A percentile compares a stretch with the other conserved stretches of the same genome.
Conservation (phyloP, 192 early-diverging fungal genomes). For the Phlyctochytrium planicorne region DNA sequence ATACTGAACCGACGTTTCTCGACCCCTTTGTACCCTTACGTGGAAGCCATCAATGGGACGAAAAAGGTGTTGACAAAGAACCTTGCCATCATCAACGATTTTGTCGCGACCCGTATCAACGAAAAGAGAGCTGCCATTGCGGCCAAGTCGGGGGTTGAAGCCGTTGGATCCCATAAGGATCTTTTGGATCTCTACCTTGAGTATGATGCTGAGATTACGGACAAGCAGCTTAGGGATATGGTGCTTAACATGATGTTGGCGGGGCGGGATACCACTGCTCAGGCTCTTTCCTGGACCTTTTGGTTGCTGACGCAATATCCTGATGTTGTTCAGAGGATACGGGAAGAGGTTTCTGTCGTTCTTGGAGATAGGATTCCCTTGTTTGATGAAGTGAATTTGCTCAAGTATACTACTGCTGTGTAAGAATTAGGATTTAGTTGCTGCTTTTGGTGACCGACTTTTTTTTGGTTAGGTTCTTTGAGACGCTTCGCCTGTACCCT, state of each 20-base stretch:
- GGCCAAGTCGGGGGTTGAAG: conserved; percentile 23
- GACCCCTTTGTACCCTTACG: neutral
- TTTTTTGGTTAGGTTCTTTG: conserved; percentile 53
- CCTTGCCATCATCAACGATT: neutral
- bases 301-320: conserved; percentile 2
- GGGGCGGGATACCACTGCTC: conserved; percentile 57
- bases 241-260: conserved; percentile 9
- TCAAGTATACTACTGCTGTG: conserved; percentile 46
- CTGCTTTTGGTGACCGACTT: neutral
- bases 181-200: conserved; percentile 41
- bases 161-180: conserved; percentile 6
- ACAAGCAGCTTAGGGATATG: neutral
- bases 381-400: conserved; percentile 32
- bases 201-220: neutral
- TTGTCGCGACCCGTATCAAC: neutral
- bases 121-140: neutral
- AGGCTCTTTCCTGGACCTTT: conserved; percentile 40
- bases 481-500: conserved; percentile 66
- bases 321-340: neutral
- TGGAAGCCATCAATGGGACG: neutral
- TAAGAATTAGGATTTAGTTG: neutral
- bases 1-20: neutral
- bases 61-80: neutral
- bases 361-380: conserved; percentile 9
- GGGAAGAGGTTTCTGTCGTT: conserved; percentile 23